Conservation (phyloP, 2,329 filamentous ascomycete genomes). For the Penicillium thymicola region DNA sequence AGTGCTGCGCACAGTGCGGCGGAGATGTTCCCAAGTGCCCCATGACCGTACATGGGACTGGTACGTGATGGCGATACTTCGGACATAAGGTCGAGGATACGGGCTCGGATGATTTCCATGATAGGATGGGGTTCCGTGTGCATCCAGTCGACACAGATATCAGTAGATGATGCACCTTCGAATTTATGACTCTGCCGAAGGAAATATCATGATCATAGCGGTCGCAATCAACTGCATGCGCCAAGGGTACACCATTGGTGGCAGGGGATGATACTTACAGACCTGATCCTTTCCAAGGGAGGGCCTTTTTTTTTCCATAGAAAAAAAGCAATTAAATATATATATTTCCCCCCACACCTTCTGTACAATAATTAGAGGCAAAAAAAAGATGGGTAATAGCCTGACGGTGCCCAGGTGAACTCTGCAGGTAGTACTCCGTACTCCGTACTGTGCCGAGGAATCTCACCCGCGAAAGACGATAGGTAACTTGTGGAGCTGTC, state of each 20-base stretch:
- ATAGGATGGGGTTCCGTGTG: slow-evolving; percentile 17
- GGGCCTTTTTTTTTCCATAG: background rate
- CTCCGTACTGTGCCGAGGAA: slow-evolving; percentile 6
- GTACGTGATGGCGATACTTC: background rate
- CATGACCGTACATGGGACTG: background rate
- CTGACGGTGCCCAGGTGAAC: slow-evolving; percentile 8
- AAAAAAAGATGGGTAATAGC: background rate
- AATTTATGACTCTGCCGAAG: background rate
- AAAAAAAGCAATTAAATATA: background rate
- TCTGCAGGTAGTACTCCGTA: slow-evolving; percentile 12
- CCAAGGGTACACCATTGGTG: slow-evolving; percentile 21
- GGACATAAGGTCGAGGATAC: background rate
- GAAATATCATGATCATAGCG: slow-evolving; percentile 17
- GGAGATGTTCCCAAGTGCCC: background rate
- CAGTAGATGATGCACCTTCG: background rate
- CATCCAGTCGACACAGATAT: slow-evolving; percentile 1
- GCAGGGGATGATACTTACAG: slow-evolving; percentile 2
- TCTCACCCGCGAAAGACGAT: slow-evolving; percentile 5
- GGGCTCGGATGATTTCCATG: slow-evolving; percentile 18
- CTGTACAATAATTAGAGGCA: background rate
- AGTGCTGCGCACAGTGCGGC: background rate
- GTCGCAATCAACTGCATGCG: slow-evolving; percentile 22
- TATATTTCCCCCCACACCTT: no score
- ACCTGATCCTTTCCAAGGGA: background rate
- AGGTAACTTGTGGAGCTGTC: slow-evolving; percentile 16